Conservation (phyloP, 2,329 filamentous ascomycete species). For the Arthrobotrys conoides region DNA sequence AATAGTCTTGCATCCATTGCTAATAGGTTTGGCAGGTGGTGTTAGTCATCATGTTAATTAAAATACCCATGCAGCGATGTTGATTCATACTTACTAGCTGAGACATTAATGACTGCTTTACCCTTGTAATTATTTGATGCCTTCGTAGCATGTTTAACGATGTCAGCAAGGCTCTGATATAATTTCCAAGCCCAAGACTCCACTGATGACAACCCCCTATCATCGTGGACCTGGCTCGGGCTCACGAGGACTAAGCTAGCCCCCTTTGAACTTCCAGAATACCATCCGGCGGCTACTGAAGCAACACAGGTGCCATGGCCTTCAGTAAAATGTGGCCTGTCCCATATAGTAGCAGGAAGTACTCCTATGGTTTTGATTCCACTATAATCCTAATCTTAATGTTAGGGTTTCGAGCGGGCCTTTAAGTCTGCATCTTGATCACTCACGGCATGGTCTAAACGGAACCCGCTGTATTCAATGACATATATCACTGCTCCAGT, state of each 20-base stretch:
- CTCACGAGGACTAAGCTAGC: slow-evolving; percentile 18
- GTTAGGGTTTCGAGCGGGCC: neutral
- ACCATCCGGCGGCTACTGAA: slow-evolving; percentile 14
- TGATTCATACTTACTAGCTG: slow-evolving; percentile 1
- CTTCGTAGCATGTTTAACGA: neutral
- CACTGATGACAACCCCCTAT: neutral
- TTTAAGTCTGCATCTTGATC: neutral
- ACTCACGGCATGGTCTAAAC: slow-evolving; percentile 19
- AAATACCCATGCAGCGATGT: neutral
- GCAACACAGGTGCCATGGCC: slow-evolving; percentile 26
- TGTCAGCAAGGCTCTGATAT: neutral
- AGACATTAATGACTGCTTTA: slow-evolving; percentile 32
- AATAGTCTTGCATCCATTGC: slow-evolving; percentile 1
- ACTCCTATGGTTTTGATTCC: neutral
- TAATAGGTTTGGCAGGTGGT: neutral
- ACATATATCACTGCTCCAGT: slow-evolving; percentile 13
- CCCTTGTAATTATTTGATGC: neutral
- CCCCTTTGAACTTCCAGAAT: slow-evolving; percentile 24
- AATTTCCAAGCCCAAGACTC: slow-evolving; percentile 18
- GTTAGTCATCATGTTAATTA: neutral
- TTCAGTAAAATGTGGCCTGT: neutral
- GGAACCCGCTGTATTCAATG: slow-evolving; percentile 2
- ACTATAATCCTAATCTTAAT: slow-evolving; percentile 15
- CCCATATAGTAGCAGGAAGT: slow-evolving; percentile 5
- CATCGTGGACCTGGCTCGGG: neutral